phyloP scores from a whole-genome alignment of 805 yeast species.

The Suhomyces kilbournensis region DNA sequence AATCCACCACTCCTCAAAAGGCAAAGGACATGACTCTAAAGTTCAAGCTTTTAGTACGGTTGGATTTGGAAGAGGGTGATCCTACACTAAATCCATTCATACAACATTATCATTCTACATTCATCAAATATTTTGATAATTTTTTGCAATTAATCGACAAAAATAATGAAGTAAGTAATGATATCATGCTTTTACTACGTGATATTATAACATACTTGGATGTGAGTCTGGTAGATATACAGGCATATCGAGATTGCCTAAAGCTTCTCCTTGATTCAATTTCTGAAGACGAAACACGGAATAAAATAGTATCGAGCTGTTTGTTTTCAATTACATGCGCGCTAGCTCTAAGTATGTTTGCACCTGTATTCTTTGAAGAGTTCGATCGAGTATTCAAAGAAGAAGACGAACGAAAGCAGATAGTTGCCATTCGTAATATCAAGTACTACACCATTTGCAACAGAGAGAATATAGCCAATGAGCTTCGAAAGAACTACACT shows the following conservation, averaged over 20 bases:
- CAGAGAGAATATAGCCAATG: slow-evolving; percentile 5
- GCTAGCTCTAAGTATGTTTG: slow-evolving; percentile 7
- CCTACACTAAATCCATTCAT: background rate
- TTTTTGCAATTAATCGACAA: background rate
- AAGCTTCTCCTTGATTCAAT: background rate
- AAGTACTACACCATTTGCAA: slow-evolving; percentile 15
- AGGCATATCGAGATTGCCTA: background rate
- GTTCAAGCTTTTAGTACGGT: background rate
- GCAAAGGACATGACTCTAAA: background rate
- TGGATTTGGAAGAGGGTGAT: background rate
- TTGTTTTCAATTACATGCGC: slow-evolving; percentile 9
- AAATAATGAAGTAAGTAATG: background rate
- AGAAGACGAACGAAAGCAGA: background rate
- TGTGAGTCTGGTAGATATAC: background rate
- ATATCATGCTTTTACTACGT: background rate
- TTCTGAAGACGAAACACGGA: slow-evolving; percentile 1
- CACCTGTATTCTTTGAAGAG: slow-evolving; percentile 4
- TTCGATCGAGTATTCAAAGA: background rate
- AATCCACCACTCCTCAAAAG: background rate
- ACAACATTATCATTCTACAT: background rate
- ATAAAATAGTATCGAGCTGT: slow-evolving; percentile 4
- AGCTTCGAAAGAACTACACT: slow-evolving; percentile 8
- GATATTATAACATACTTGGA: background rate
- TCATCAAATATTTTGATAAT: background rate
- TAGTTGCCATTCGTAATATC: slow-evolving; percentile 7